phyloP scores from a whole-genome alignment of 148 eudicot genomes.

The Spergularia bocconei region DNA sequence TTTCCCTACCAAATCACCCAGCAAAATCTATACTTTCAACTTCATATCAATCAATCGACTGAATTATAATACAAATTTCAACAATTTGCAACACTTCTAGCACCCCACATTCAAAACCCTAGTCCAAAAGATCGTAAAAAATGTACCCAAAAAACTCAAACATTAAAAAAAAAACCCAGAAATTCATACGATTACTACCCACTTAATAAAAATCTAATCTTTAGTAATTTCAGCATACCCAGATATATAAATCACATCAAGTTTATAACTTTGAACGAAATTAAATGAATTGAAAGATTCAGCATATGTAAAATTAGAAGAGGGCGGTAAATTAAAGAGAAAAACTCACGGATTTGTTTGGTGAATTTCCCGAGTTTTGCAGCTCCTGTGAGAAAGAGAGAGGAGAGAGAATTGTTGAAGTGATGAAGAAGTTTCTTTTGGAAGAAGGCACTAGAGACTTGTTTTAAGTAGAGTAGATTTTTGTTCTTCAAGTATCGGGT shows the following conservation, averaged over 20 bases:
- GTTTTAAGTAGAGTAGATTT: too few species aligned
- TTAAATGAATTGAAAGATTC: neutral
- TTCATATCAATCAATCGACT: neutral
- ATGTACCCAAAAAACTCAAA: neutral
- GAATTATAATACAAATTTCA: neutral
- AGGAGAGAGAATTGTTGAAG: neutral
- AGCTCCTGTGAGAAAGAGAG: neutral
- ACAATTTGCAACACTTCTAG: neutral
- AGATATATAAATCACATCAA: neutral
- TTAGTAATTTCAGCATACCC: neutral
- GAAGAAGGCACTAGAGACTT: neutral
- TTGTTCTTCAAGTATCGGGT: too few species aligned
- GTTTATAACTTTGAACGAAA: neutral
- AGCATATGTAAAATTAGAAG: neutral
- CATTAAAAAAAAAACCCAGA: neutral
- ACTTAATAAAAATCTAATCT: conserved; percentile 13
- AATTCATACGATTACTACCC: neutral
- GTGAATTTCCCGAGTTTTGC: neutral
- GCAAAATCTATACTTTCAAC: neutral
- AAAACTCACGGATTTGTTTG: neutral
- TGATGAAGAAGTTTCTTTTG: neutral
- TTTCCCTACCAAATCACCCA: neutral
- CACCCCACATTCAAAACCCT: conserved; percentile 4
- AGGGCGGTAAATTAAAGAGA: neutral
- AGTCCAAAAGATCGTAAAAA: neutral